Percentiles rank a stretch among this genome's conserved stretches.
Evolutionary conservation across 1,284 basidiomycete genomes (phyloP).

Genomic region (Albatrellus sp.): DNA sequence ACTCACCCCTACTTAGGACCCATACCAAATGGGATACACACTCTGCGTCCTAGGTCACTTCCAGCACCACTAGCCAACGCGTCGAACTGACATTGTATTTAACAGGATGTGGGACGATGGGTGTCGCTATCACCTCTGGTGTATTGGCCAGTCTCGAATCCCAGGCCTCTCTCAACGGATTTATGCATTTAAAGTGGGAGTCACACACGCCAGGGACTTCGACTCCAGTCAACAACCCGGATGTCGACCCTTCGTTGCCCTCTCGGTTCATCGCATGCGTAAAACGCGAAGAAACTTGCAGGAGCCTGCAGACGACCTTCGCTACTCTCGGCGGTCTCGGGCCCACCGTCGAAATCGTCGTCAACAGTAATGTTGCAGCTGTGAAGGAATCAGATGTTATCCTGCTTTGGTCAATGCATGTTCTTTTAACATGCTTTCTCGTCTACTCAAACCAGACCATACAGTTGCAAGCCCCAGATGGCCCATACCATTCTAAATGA

Average conservation of each 20-base stretch:
- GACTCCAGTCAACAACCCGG: constrained; percentile 52
- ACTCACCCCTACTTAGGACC: not conserved
- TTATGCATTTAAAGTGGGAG: constrained; percentile 49
- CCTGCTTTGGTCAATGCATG: constrained; percentile 62
- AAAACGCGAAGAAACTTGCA: constrained; percentile 64
- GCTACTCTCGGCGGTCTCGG: constrained; percentile 30
- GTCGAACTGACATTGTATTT: constrained; percentile 4
- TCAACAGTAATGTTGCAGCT: constrained; percentile 62
- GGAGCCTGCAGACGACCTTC: constrained; percentile 60
- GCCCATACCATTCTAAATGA: constrained; percentile 68
- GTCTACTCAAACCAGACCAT: not conserved
- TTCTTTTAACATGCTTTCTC: not conserved
- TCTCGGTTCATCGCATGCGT: constrained; percentile 87
- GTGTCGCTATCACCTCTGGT: constrained; percentile 89
- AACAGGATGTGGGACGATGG: constrained; percentile 97
- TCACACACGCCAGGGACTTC: constrained; percentile 76
- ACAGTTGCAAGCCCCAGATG: constrained; percentile 89
- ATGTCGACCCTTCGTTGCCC: constrained; percentile 54
- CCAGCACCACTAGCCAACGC: not conserved
- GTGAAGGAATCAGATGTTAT: constrained; percentile 75
- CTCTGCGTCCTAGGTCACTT: constrained; percentile 25
- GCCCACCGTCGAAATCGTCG: constrained; percentile 56
- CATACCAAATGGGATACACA: constrained; percentile 21
- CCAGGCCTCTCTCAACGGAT: constrained; percentile 21
- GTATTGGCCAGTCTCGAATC: constrained; percentile 65